Evolutionary conservation across 2,329 filamentous ascomycete species (phyloP).

Genomic region (Cryphonectria parasitica): DNA sequence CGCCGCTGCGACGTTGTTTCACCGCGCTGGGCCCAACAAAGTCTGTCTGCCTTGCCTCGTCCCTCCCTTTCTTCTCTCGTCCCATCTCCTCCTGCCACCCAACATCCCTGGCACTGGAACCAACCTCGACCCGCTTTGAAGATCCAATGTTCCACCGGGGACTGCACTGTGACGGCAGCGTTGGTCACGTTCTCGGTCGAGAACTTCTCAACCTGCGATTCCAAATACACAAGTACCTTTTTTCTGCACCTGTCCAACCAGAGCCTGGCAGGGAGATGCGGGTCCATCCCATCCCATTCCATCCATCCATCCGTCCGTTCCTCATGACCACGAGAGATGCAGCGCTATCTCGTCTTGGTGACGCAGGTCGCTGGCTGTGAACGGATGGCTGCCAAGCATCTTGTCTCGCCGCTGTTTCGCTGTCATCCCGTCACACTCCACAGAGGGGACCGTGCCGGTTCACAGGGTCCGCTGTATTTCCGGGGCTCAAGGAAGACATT

Average conservation of each 20-base stretch:
- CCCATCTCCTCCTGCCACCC: neutral
- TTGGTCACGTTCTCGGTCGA: neutral
- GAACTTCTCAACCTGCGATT: neutral
- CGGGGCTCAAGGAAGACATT: neutral
- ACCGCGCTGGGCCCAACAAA: neutral
- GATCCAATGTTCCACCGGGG: neutral
- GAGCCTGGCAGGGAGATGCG: neutral
- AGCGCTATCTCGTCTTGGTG: neutral
- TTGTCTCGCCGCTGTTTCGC: constrained; percentile 6
- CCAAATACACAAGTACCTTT: neutral
- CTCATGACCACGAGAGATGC: neutral
- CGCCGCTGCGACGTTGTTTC: constrained; percentile 14
- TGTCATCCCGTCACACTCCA: neutral
- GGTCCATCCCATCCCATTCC: neutral
- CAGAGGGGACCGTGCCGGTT: neutral
- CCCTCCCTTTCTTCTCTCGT: neutral
- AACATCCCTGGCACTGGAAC: neutral
- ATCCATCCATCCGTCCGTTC: neutral
- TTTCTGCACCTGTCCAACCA: neutral
- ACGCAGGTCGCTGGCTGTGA: neutral
- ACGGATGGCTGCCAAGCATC: neutral
- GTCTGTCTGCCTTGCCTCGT: neutral
- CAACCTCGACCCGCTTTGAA: neutral
- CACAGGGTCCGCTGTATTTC: neutral
- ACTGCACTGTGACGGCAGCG: neutral